Base-by-base conservation (phyloP, 2,329 filamentous ascomycete species). In the Hypoxylon sp. region DNA sequence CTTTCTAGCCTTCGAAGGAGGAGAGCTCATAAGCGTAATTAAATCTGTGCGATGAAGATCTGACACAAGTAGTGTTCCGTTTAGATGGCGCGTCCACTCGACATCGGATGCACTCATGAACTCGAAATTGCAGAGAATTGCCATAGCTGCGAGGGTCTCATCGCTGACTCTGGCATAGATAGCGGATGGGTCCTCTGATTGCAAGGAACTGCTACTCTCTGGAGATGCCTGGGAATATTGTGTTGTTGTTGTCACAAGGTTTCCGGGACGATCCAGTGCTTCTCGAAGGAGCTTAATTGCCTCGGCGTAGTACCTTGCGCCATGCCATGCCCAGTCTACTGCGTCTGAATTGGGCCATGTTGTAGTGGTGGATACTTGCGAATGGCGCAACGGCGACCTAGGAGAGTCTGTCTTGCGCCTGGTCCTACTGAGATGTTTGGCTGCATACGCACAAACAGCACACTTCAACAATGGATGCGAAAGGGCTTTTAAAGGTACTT, bases 231-330 rank as follows among this genome's bases (percentile, higher is more conserved):
- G 39, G 39, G 39, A 42, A 42, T 42, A 39, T 39, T 39, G 39
- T 42, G 39, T 42, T 19, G 39, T 6, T 19, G 39, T 19, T 42
- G 39, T 7, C 39, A 42, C 39, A 42, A 42, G n/a, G 39, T 42
- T 42, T 42, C 39, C 39, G n/a, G 39, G 2, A 42, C 10, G 39
- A 42, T 42, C 39, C 39, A 42, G 39, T 42, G 39, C n/a, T 42
- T 42, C 39, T 17, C 39, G 39, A 19, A 42, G 39, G 39, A 42
- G 39, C 39, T 42, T 42, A 17, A 42, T 42, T 42, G 39, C 39
- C n/a, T 42, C 39, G 39, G 39, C 39, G 39, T 42, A 42, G n/a
- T 42, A 42, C 19, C 39, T 42, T 42, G 39, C 39, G n/a, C 39
- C 39, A 8, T 42, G 39, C 39, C 39, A 42, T 42, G 39, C 39